Evolutionary conservation across 805 yeast species (phyloP).

Genomic region (Tetrapisispora phaffii): DNA sequence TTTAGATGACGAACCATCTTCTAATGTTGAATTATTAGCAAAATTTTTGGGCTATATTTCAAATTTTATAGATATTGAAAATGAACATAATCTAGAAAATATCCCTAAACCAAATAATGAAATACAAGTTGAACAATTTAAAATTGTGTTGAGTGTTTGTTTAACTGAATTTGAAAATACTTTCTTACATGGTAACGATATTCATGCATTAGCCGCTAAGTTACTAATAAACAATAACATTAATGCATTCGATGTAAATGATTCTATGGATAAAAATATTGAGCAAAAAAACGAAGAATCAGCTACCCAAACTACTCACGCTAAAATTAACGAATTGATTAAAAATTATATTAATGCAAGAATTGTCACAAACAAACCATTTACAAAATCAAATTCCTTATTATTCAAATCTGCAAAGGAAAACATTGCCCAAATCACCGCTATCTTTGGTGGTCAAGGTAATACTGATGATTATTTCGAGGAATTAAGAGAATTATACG

Average conservation of each 20-base stretch:
- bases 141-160: conserved; percentile 59
- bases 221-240: conserved; percentile 44
- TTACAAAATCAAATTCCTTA: conserved; percentile 43
- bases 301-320: conserved; percentile 40
- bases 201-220: conserved; percentile 77
- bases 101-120: not conserved
- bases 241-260: conserved; percentile 17
- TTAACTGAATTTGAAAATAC: conserved; percentile 77
- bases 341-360: conserved; percentile 66
- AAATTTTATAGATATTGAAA: conserved; percentile 34
- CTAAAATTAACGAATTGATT: conserved; percentile 64
- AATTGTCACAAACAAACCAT: conserved; percentile 39
- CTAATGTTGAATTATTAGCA: conserved; percentile 76
- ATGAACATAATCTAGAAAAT: conserved; percentile 7
- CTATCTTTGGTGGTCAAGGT: conserved; percentile 98
- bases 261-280: not conserved
- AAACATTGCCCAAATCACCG: conserved; percentile 46
- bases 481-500: conserved; percentile 80
- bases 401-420: conserved; percentile 55
- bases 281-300: not conserved
- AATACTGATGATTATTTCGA: conserved; percentile 95
- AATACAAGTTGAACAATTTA: conserved; percentile 34
- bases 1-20: conserved; percentile 78
- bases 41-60: conserved; percentile 72
- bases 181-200: conserved; percentile 56